Evolutionary conservation across 2,329 filamentous ascomycete genomes (phyloP), one percentile per base, ranked within the genome.

Genomic region (Fusarium oxysporum): DNA sequence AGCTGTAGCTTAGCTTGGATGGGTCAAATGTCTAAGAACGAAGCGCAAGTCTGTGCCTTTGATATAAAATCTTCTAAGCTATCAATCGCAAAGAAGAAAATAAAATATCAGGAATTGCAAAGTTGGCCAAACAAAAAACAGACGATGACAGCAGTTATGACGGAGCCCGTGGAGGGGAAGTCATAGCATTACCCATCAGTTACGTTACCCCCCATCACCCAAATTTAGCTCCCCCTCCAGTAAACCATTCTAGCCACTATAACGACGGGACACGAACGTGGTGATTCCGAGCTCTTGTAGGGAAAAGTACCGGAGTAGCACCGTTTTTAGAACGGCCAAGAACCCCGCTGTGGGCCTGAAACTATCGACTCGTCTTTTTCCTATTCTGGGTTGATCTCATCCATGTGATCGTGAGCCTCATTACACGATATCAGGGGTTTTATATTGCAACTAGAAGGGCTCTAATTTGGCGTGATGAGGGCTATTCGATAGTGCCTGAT

Each of bases 301-400:
- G 62, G 53, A 21, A 38, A 33, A 30, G 44, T 59, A 68, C 71
- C 59, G 51, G 62, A 60, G 55, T 74, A 73, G 67, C 47, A 51
- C 67, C 62, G 63, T 54, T 56, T 30, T 43, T 23, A 65, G 43
- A 14, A 53, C 25, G 10, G 16, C 19, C 35, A 23, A 54, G 32
- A 65, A 74, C 72, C 69, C 72, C 69, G 72, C 72, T 74, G 72
- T 73, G 71, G 71, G 37, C 55, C 71, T 45, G 17, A 14, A 55
- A 35, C 37, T 53, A 51, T 62, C 48, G 40, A 33, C 56, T 48
- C 9, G 38, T 21, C 47, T 40, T 32, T 69, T 65, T 62, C 64
- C 63, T 61, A 25, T 71, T 69, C 32, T 25, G 71, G 71, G 5
- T 35, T 30, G 19, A 48, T 37, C 33, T 56, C 28, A 35, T 43